A percentile compares a stretch with the other conserved stretches of the same genome.
phyloP scores from a whole-genome alignment of 352 stramenopile species.

The Globisporangium echinulatum region DNA sequence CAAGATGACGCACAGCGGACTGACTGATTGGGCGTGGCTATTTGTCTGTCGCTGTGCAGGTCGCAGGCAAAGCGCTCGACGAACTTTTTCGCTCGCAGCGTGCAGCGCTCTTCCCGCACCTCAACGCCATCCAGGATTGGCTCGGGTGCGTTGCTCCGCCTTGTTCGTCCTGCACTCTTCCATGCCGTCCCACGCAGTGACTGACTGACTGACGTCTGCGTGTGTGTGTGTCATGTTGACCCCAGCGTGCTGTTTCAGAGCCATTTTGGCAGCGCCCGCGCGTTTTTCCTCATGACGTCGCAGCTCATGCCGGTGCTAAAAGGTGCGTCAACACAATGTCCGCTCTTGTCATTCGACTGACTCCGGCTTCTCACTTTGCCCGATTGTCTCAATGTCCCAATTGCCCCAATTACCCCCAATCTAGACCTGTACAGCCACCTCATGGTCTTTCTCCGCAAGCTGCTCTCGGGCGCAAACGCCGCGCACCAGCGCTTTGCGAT shows the following conservation, averaged over 20 bases:
- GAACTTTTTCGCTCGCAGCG: slow-evolving; percentile 22
- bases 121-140: slow-evolving; percentile 65
- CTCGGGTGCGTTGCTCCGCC: slow-evolving; percentile 26
- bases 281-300: slow-evolving; percentile 42
- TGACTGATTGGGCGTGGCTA: background rate
- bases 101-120: slow-evolving; percentile 26
- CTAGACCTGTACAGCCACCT: slow-evolving; percentile 72
- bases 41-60: background rate
- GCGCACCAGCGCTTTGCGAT: slow-evolving; percentile 53
- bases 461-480: slow-evolving; percentile 43
- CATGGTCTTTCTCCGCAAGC: slow-evolving; percentile 80
- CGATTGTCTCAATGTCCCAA: background rate
- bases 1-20: background rate
- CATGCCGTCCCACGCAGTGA: background rate
- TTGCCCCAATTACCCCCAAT: too few relatives aligned
- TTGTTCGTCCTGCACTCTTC: slow-evolving; percentile 1
- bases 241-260: slow-evolving; percentile 41
- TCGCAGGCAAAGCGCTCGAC: slow-evolving; percentile 15
- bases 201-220: background rate
- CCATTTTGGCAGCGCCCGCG: slow-evolving; percentile 27
- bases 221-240: too few relatives aligned
- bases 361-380: background rate
- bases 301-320: slow-evolving; percentile 33
- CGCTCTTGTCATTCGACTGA: background rate
- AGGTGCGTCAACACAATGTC: slow-evolving; percentile 16